phyloP scores from a whole-genome alignment of 768 basidiomycete genomes.

The Mycena rosella region DNA sequence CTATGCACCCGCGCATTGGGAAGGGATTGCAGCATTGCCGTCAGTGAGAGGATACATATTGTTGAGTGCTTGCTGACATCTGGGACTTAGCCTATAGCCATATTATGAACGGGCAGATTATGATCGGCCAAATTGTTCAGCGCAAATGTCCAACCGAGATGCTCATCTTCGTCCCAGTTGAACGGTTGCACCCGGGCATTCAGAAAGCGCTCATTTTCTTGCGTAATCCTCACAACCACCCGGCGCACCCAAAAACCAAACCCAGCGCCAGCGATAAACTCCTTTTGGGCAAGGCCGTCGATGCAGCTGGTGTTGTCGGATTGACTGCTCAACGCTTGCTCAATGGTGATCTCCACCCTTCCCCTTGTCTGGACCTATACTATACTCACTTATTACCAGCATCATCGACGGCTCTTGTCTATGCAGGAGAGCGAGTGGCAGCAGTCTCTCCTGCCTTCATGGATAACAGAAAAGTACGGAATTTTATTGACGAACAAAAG shows the following conservation, averaged over 20 bases:
- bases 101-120: neutral
- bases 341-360: neutral
- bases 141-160: neutral
- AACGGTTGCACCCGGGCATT: neutral
- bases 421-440: neutral
- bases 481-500: slow-evolving; percentile 1
- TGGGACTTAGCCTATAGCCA: neutral
- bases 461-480: neutral
- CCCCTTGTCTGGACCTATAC: too few species aligned
- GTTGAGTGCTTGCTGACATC: too few species aligned
- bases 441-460: slow-evolving; percentile 11
- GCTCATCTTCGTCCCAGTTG: neutral
- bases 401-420: neutral
- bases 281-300: neutral
- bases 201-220: slow-evolving; percentile 10
- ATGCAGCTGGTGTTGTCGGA: neutral
- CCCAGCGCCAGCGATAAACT: slow-evolving; percentile 11
- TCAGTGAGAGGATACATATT: neutral
- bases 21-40: slow-evolving; percentile 17
- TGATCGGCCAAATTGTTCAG: neutral
- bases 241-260: slow-evolving; percentile 18
- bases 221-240: slow-evolving; percentile 22
- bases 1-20: slow-evolving; percentile 11
- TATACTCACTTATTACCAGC: neutral
- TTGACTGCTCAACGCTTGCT: slow-evolving; percentile 20